Percentiles rank a stretch among this genome's conserved stretches.
These are phyloP conservation scores for Neurospora sp. DNA, from an alignment of 495 filamentous ascomycete species.

Conservation along the genomic window DNA sequence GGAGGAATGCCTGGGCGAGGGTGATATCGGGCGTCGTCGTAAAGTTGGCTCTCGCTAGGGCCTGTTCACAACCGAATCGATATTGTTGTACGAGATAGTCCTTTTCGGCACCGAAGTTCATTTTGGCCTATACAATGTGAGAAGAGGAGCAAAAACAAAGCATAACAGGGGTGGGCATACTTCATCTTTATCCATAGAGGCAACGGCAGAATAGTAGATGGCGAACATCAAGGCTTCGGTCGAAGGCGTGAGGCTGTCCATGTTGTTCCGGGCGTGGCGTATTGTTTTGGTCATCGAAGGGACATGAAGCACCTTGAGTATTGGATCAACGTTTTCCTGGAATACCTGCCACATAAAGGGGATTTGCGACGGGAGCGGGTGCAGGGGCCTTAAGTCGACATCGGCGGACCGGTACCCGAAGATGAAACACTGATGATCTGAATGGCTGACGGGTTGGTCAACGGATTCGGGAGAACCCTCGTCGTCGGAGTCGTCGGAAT, in stretches of 20 bases:
- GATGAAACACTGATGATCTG: slow-evolving; percentile 60
- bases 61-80: slow-evolving; percentile 72
- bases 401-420: slow-evolving; percentile 57
- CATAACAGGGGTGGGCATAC: slow-evolving; percentile 14
- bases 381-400: slow-evolving; percentile 36
- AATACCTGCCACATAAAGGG: slow-evolving; percentile 60
- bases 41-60: slow-evolving; percentile 63
- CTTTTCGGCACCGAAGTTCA: slow-evolving; percentile 48
- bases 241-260: slow-evolving; percentile 46
- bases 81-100: slow-evolving; percentile 49
- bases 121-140: slow-evolving; percentile 34
- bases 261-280: slow-evolving; percentile 36
- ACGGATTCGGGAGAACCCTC: slow-evolving; percentile 43
- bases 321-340: slow-evolving; percentile 59
- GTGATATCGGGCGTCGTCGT: slow-evolving; percentile 65
- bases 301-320: slow-evolving; percentile 59
- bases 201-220: slow-evolving; percentile 67
- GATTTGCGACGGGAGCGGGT: slow-evolving; percentile 52
- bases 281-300: slow-evolving; percentile 44
- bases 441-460: slow-evolving; percentile 18
- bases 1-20: slow-evolving; percentile 65
- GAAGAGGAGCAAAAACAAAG: slow-evolving; percentile 13
- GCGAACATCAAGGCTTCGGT: slow-evolving; percentile 67
- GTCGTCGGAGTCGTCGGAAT: slow-evolving; percentile 42
- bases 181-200: slow-evolving; percentile 52